Base-by-base conservation (phyloP, 2,329 filamentous ascomycete genomes). In the Botrytis pseudocinerea region DNA sequence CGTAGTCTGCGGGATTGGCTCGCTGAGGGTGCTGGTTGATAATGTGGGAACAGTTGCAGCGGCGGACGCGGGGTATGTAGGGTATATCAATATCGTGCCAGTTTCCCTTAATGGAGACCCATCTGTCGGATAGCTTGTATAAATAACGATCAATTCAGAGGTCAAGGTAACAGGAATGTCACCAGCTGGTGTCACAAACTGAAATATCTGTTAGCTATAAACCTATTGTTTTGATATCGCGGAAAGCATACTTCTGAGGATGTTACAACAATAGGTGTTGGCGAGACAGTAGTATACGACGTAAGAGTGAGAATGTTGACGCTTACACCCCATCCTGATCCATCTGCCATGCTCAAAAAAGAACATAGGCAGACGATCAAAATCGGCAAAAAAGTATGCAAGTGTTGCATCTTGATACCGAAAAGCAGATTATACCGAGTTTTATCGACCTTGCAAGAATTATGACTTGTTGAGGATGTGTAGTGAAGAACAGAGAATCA, bases 191-290 rank as follows among this genome's bases (percentile, higher is more conserved):
- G 16, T 12, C 38, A 32, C 35, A 32, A 16, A 32, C 65, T 69
- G 16, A 32, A 25, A 68, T 1, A 44, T 16, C 9, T 16, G 38
- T 69, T 57, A 69, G 65, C 48, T 25, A 14, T 9, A 38, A 32
- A 25, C 4, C 10, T 18, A 20, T 20, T 1, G 3, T 25, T 42
- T 44, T 69, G n/a, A 1, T 3, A 32, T 28, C 12, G 7, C n/a
- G 38, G 35, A 12, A 57, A 69, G 25, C n/a, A 57, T 69, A 69
- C 65, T 20, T 42, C n/a, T 32, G 65, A 69, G 10, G 65, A 57
- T 12, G 35, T 57, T 40, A 57, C 9, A n/a, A 44, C n/a, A 35
- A 66, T 40, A 20, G 64, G 64, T 2, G 16, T 20, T 20, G 64
- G 64, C 10, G 22, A 20, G 8, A 57, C 20, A 6, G 65, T 69